Evolutionary conservation across 352 stramenopile species (phyloP), one percentile per base, ranked within the genome.

Genomic region (Phytophthora crassamura): DNA sequence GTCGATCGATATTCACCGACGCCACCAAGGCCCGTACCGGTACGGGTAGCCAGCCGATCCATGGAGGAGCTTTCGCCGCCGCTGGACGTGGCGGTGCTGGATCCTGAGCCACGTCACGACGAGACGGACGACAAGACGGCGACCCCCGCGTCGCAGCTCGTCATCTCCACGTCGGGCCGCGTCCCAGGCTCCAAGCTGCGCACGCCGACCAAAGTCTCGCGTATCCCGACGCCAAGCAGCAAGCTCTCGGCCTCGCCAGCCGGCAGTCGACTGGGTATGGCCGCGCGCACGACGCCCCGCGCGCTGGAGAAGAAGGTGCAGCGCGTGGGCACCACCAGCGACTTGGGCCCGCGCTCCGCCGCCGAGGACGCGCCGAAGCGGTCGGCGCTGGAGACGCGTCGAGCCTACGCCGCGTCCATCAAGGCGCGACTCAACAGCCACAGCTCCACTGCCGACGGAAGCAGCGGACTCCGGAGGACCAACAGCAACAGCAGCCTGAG

Each of bases 221-320:
- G 66, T 20, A 63, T 75, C 25, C 57, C 64, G 9, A 73, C 63
- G 53, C 59, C 70, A 6, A 55, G 55, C 7, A 45, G 56, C 25
- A 57, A 52, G 53, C 51, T 32, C 12, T 72, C 45, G 33, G 38
- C 74, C 7, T 32, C 28, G 2, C 8, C 28, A 32, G 40, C 57
- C 47, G 64, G 51, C 0, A 75, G 54, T 25, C 42, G 74, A 42
- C 59, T 84, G n/a, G 79, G 79, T 1, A 86, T 86, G 72, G 67
- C 79, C 0, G 68, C 74, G 7, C 67, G 72, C 25, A 69, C 78
- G 43, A 71, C 64, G 22, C 63, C 74, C n/a, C 70, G 70, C 9
- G 67, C 60, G 16, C 34, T 72, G 42, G 67, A 79, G 56, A 79
- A 73, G 57, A 82, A 78, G 52, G 58, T 76, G 30, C 65, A 78